Evolutionary conservation across 768 basidiomycete genomes (phyloP).

Genomic region (Suillus plorans): DNA sequence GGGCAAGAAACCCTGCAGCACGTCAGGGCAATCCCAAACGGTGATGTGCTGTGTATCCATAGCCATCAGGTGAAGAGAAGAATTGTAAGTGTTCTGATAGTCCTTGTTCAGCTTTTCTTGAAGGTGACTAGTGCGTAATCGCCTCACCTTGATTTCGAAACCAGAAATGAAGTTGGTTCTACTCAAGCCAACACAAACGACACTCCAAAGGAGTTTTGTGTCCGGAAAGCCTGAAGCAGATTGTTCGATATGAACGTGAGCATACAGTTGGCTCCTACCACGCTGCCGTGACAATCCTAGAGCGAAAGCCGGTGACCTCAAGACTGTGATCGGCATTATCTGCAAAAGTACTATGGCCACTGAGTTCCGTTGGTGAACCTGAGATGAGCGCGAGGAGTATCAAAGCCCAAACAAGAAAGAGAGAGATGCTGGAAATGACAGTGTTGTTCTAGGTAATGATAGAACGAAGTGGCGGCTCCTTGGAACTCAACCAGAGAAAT

Average conservation of each 20-base stretch:
- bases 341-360: constrained; percentile 18
- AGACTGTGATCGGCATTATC: constrained; percentile 35
- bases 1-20: constrained; percentile 42
- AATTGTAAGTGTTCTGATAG: background rate
- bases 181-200: constrained; percentile 29
- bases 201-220: constrained; percentile 41
- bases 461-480: constrained; percentile 37
- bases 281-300: constrained; percentile 53
- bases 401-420: constrained; percentile 54
- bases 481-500: constrained; percentile 48
- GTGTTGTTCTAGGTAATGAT: constrained; percentile 36
- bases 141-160: constrained; percentile 22
- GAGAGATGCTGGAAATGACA: constrained; percentile 45
- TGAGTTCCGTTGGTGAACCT: constrained; percentile 4
- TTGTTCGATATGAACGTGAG: constrained; percentile 40
- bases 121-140: background rate
- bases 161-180: constrained; percentile 18
- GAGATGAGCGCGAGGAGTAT: constrained; percentile 50
- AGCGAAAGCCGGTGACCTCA: constrained; percentile 53
- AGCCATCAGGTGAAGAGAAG: constrained; percentile 47
- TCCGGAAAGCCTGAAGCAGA: constrained; percentile 7
- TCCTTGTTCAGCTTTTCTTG: background rate
- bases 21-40: constrained; percentile 56
- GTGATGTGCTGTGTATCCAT: constrained; percentile 49
- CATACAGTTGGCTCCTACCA: constrained; percentile 39